phyloP scores from a whole-genome alignment of 345 rosid species.

The Camelina sativa region DNA sequence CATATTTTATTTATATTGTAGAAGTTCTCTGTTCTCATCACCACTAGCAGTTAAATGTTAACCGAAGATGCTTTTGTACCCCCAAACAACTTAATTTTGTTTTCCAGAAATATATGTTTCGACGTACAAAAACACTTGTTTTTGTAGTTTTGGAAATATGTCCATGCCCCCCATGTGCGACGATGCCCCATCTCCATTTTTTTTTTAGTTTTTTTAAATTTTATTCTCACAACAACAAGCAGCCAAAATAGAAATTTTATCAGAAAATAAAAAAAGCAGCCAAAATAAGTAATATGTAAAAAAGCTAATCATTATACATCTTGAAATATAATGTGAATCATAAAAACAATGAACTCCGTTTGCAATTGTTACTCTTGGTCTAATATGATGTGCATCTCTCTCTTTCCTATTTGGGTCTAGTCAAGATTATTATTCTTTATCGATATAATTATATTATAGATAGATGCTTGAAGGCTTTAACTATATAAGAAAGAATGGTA shows the following conservation, averaged over 20 bases:
- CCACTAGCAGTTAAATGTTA: conserved; percentile 41
- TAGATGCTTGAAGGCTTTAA: neutral
- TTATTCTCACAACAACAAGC: conserved; percentile 39
- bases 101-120: neutral
- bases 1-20: conserved; percentile 4
- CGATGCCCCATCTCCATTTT: conserved; percentile 39
- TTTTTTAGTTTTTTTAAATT: conserved; percentile 14
- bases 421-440: neutral
- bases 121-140: conserved; percentile 39
- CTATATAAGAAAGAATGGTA: neutral
- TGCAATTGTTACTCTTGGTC: conserved; percentile 14
- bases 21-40: neutral
- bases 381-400: conserved; percentile 15
- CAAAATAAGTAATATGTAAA: conserved; percentile 19
- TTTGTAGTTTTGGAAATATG: conserved; percentile 39
- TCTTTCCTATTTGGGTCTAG: conserved; percentile 5
- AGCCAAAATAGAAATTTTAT: neutral
- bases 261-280: conserved; percentile 23
- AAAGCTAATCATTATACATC: conserved; percentile 18
- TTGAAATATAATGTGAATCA: conserved; percentile 22
- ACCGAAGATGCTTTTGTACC: conserved; percentile 37
- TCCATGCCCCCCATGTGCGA: conserved; percentile 46
- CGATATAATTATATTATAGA: neutral
- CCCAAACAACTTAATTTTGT: conserved; percentile 19
- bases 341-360: neutral